Percentiles rank a stretch among this genome's conserved stretches.
These are phyloP conservation scores for Wolfiporia cocos DNA, from an alignment of 1,284 basidiomycete genomes.

Conservation along the genomic window DNA sequence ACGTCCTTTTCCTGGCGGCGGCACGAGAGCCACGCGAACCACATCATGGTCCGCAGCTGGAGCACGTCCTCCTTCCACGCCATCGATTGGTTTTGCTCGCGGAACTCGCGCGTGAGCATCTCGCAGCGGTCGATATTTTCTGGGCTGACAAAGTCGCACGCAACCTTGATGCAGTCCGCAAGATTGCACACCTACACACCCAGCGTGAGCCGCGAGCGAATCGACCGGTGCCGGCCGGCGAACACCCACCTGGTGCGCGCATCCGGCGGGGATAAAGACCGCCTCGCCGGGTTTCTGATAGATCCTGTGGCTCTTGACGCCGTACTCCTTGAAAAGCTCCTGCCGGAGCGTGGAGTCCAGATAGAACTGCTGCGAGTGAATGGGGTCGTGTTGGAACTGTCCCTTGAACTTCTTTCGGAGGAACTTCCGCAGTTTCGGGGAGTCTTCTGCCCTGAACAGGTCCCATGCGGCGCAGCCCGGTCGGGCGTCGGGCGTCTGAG, in stretches of 20 bases:
- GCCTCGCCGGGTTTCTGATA: conserved; percentile 93
- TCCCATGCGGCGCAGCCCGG: conserved; percentile 91
- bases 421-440: conserved; percentile 73
- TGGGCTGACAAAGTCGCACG: conserved; percentile 93
- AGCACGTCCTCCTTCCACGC: conserved; percentile 95
- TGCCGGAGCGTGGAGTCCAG: conserved; percentile 66
- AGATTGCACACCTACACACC: conserved; percentile 72
- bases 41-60: conserved; percentile 88
- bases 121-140: conserved; percentile 88
- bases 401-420: conserved; percentile 54
- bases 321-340: conserved; percentile 61
- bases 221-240: neutral
- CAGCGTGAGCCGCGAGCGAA: neutral
- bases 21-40: conserved; percentile 84
- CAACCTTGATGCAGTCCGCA: conserved; percentile 92
- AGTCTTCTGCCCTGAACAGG: conserved; percentile 80
- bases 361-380: conserved; percentile 88
- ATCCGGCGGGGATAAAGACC: conserved; percentile 93
- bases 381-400: conserved; percentile 67
- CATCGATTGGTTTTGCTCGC: conserved; percentile 79
- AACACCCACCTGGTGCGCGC: conserved; percentile 80
- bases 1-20: conserved; percentile 41
- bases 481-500: conserved; percentile 51
- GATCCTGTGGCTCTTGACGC: conserved; percentile 76
- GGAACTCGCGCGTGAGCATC: conserved; percentile 81